Percentiles rank a stretch among this genome's conserved stretches.
phyloP scores from a whole-genome alignment of 148 eudicot species.

The Limonium bicolor region DNA sequence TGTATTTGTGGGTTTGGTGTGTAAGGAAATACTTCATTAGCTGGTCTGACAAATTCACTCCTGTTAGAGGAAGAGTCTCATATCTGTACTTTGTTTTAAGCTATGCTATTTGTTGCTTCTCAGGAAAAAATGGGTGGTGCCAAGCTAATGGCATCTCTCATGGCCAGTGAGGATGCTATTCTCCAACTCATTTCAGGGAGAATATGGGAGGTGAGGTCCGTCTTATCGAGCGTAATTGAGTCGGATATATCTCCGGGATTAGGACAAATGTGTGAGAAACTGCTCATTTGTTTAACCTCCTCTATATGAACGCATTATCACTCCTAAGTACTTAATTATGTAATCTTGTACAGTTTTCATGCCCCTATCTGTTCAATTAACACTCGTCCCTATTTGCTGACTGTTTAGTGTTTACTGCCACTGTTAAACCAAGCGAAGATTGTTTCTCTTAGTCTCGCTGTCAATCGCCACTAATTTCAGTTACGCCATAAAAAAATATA shows the following conservation, averaged over 20 bases:
- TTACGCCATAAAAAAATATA: no score
- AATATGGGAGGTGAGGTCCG: conserved; percentile 30
- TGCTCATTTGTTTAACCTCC: conserved; percentile 40
- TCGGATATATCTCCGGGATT: conserved; percentile 39
- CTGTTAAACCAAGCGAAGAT: no score
- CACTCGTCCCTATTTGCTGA: no score
- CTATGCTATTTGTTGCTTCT: not conserved
- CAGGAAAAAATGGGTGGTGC: conserved; percentile 66
- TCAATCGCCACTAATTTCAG: no score
- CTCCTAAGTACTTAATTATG: no score
- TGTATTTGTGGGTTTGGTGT: no score
- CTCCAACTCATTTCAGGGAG: conserved; percentile 28
- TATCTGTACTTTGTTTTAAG: not conserved
- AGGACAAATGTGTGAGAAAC: conserved; percentile 27
- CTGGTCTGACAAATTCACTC: no score
- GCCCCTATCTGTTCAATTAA: no score
- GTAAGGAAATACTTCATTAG: no score
- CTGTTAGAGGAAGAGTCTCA: not conserved
- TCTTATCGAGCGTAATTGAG: conserved; percentile 20
- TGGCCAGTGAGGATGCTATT: conserved; percentile 52
- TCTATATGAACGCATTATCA: not conserved
- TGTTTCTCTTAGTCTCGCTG: no score
- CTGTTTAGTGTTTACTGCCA: no score
- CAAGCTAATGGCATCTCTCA: conserved; percentile 42
- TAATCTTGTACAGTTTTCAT: no score